These are phyloP conservation scores for Ottelia alismoides DNA, from an alignment of 106 monocot genomes.

Conservation along the genomic window DNA sequence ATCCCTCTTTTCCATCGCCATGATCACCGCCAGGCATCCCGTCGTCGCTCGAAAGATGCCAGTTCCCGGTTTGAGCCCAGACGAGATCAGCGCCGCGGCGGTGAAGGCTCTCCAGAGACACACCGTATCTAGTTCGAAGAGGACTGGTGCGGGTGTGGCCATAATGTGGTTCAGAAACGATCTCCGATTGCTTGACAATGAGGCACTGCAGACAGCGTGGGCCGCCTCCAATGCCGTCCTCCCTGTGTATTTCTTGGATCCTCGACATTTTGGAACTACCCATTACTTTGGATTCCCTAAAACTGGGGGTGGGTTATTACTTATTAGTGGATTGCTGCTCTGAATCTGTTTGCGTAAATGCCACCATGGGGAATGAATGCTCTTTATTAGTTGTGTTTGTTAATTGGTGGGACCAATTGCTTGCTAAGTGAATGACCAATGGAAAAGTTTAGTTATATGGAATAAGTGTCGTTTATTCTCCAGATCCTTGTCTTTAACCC, in stretches of 20 bases:
- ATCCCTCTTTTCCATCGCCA: too few species aligned
- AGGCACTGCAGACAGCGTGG: constrained; percentile 51
- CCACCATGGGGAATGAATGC: too few species aligned
- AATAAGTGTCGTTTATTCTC: too few species aligned
- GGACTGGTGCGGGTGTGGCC: constrained; percentile 50
- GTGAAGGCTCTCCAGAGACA: constrained; percentile 30
- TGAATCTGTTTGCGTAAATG: too few species aligned
- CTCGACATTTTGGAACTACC: constrained; percentile 47
- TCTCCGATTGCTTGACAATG: constrained; percentile 75
- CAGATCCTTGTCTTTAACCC: too few species aligned
- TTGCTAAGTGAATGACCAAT: too few species aligned
- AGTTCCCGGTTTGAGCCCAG: constrained; percentile 42
- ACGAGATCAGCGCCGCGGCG: constrained; percentile 23
- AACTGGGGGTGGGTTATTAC: constrained; percentile 65
- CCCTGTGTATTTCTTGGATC: constrained; percentile 82
- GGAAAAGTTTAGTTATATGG: too few species aligned
- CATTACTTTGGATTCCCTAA: constrained; percentile 84
- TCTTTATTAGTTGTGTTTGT: too few species aligned
- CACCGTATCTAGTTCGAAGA: constrained; percentile 17
- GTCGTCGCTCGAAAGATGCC: too few species aligned
- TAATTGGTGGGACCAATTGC: too few species aligned
- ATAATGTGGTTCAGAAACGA: constrained; percentile 97
- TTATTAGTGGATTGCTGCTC: too few species aligned
- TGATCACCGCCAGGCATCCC: too few species aligned
- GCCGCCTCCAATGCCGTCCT: constrained; percentile 43